Base-by-base conservation (phyloP, 345 rosid genomes). In the Eucalyptus curtisii region DNA sequence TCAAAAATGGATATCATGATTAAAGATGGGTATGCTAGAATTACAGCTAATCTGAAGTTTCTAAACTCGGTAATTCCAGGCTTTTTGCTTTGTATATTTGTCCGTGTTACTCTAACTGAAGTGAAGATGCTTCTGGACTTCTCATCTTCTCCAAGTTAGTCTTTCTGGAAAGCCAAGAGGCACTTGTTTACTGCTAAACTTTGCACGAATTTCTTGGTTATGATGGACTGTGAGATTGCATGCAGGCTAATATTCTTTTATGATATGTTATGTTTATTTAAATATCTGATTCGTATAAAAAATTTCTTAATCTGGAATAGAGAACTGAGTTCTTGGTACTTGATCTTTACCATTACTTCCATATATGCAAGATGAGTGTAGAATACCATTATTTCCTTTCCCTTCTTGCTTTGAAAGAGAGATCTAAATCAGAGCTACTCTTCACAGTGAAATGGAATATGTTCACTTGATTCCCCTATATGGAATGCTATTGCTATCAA, bases 1-100 rank as follows among this genome's bases (percentile, higher is more conserved):
- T 94, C 99, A 53, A 96, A 92, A 57, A 89, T 97, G 96, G 96
- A 96, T 91, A 89, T 93, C 57, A 86, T 94, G 88, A 94, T 96
- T 85, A 95, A 95, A 90, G 98, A 96, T 89, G 92, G 92, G 37
- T 91, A 94, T 71, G 95, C 96, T 50, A 94, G 92, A 88, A 92
- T 94, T 85, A 93, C 97, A 6, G 95, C 97, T 37, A 92, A 91
- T 80, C 86, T 96, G 90, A 96, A 95, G 92, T 91, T 96, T 22
- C 91, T 96, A 89, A 95, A 90, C 94, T 95, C 95, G 93, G 98
- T 97, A 93, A 90, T 86, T 81, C 48, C 49, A 42, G 59, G 64
- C 6, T 33, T 50, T 53, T 61, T 81, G 59, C 87, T 84, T 50
- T 16, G 9, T 16, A 48, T 66, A 85, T 50, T 89, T 55, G 40